Percentiles rank a stretch among this genome's conserved stretches.
phyloP scores from a whole-genome alignment of 2,329 filamentous ascomycete genomes.

The Chalaropsis thielavioides region DNA sequence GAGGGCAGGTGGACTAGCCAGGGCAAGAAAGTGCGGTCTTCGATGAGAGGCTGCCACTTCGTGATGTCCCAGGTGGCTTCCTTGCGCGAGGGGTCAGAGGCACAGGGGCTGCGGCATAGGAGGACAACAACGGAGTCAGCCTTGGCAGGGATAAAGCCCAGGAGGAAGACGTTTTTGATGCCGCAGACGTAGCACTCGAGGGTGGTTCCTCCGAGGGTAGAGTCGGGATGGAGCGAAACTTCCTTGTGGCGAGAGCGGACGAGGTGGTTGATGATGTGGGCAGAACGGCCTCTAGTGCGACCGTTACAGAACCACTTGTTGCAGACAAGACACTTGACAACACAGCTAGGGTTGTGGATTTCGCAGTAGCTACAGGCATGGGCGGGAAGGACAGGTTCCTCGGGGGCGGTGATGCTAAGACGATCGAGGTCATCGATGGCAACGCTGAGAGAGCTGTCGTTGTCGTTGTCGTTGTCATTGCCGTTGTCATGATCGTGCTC shows the following conservation, averaged over 20 bases:
- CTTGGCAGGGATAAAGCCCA: conserved; percentile 96
- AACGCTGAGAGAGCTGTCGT: conserved; percentile 61
- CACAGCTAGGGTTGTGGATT: conserved; percentile 87
- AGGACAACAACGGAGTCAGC: conserved; percentile 96
- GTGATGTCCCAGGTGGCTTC: conserved; percentile 99
- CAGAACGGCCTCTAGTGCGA: conserved; percentile 88
- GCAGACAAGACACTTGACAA: conserved; percentile 91
- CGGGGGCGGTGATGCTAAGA: conserved; percentile 39
- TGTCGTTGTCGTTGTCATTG: conserved; percentile 63
- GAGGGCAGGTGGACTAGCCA: conserved; percentile 86
- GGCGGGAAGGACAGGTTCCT: conserved; percentile 78
- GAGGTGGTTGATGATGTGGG: conserved; percentile 95
- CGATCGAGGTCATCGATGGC: conserved; percentile 62
- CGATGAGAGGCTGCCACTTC: conserved; percentile 92
- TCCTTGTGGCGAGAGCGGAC: conserved; percentile 97
- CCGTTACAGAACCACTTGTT: conserved; percentile 99
- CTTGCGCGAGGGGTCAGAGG: conserved; percentile 85
- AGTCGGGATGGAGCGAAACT: conserved; percentile 88
- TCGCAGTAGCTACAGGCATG: conserved; percentile 98
- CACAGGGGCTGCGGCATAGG: conserved; percentile 90
- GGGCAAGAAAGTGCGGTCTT: conserved; percentile 83
- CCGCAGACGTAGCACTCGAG: conserved; percentile 99
- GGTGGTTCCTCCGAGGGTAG: conserved; percentile 85
- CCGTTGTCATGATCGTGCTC: conserved; percentile 42
- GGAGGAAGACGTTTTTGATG: conserved; percentile 95